Evolutionary conservation across 148 eudicot genomes (phyloP), one percentile per base, ranked within the genome.

Genomic region (Pouteria glomerata): DNA sequence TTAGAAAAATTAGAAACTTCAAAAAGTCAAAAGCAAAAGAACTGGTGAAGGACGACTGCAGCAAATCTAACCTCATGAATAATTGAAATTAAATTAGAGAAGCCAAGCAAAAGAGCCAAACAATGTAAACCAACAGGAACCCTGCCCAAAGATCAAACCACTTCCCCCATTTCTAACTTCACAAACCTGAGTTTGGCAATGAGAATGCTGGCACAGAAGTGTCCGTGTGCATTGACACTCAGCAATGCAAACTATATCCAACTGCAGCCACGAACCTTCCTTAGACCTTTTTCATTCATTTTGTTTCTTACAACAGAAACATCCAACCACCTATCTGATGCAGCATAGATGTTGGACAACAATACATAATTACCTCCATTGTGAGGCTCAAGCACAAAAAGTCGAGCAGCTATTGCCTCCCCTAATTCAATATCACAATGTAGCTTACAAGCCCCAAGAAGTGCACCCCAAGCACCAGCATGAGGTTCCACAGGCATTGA

Each of bases 381-480:
- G 13, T 6, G 71, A 15, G 93, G 96, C 76, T 90, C 93, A 69
- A 86, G 59, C 77, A 86, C 80, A 66, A 78, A 63, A 41, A 90
- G 82, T 31, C 73, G 78, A 50, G 45, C 68, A 29, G 88, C 92
- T 1, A 86, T 81, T 39, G 72, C 45, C 78, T 86, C 85, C 6
- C 82, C 93, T 45, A 90, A 72, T 47, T 82, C 82, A 41, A 74
- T 33, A 64, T 88, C 79, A 56, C 82, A 50, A 44, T 90, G 85
- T 70, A 88, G 63, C 58, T 75, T 77, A 82, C 93, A 90, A 39
- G 93, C 91, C 77, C 85, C 89, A 64, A 90, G 91, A 81, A 90
- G 89, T 23, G 96, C 85, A 23, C 93, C 89, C 96, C 93, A 90
- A 2, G 88, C 84, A 76, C 87, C 87, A 42, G 82, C 85, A 81